These are phyloP conservation scores for Podospora pseudocomata DNA, from an alignment of 495 filamentous ascomycete genomes.

Conservation along the genomic window DNA sequence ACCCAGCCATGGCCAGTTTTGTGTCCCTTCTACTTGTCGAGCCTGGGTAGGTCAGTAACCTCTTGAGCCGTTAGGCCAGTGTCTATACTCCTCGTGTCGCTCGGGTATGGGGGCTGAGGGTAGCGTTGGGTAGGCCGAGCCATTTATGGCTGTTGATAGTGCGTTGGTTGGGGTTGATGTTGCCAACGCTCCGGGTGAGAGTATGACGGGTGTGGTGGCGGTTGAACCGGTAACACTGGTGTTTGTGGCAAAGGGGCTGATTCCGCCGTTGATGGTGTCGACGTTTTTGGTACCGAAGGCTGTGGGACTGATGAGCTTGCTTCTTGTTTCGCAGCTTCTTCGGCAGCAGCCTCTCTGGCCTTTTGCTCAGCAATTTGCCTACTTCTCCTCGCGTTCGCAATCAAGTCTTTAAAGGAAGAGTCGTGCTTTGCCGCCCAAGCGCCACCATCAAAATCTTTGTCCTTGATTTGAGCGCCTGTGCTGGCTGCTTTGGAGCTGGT, in stretches of 20 bases:
- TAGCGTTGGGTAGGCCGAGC: background rate
- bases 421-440: slow-evolving; percentile 73
- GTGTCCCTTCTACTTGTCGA: too few relatives aligned
- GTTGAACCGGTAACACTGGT: too few relatives aligned
- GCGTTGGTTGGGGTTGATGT: background rate
- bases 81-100: background rate
- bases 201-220: too few relatives aligned
- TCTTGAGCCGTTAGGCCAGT: background rate
- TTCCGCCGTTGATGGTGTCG: too few relatives aligned
- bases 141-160: background rate
- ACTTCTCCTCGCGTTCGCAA: slow-evolving; percentile 57
- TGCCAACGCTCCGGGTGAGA: too few relatives aligned
- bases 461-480: slow-evolving; percentile 51
- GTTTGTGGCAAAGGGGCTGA: too few relatives aligned
- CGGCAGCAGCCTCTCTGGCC: background rate
- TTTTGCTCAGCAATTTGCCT: slow-evolving; percentile 18
- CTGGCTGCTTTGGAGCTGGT: slow-evolving; percentile 28
- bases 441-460: slow-evolving; percentile 77
- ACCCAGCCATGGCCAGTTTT: too few relatives aligned
- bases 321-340: slow-evolving; percentile 6
- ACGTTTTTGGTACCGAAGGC: background rate
- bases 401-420: slow-evolving; percentile 67
- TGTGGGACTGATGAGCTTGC: background rate
- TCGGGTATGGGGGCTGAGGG: background rate
- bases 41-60: too few relatives aligned